Evolutionary conservation across 2,329 filamentous ascomycete genomes (phyloP).

Genomic region (Aspergillus sp.): DNA sequence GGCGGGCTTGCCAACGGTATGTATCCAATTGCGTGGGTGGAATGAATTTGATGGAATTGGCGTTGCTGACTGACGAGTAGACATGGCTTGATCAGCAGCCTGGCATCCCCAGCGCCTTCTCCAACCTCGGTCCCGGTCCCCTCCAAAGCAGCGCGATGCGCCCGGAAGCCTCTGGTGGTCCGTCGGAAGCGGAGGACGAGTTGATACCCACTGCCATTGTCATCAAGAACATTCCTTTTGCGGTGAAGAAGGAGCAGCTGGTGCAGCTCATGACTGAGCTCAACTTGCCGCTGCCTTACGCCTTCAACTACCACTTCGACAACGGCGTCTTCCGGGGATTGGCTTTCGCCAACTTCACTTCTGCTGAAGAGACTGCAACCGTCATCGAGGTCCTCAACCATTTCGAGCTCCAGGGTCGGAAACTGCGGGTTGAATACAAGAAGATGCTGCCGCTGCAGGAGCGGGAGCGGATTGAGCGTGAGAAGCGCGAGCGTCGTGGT

Average conservation of each 20-base stretch:
- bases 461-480: constrained; percentile 90
- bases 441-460: constrained; percentile 97
- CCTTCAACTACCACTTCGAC: constrained; percentile 99
- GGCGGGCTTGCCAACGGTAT: constrained; percentile 71
- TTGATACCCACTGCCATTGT: constrained; percentile 97
- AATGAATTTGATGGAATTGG: not conserved
- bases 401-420: constrained; percentile 90
- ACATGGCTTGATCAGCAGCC: constrained; percentile 64
- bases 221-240: constrained; percentile 99
- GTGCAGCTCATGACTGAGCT: constrained; percentile 92
- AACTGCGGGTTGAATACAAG: constrained; percentile 96
- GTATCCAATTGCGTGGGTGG: constrained; percentile 36
- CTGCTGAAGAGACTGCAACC: constrained; percentile 84
- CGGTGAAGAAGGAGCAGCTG: constrained; percentile 94
- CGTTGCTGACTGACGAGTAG: constrained; percentile 40
- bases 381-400: constrained; percentile 96
- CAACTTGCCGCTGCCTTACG: constrained; percentile 90
- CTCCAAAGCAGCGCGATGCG: constrained; percentile 46
- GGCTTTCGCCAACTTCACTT: constrained; percentile 98
- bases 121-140: constrained; percentile 46
- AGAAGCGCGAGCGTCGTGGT: constrained; percentile 93
- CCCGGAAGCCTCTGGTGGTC: constrained; percentile 41
- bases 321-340: constrained; percentile 94
- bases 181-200: constrained; percentile 65
- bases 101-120: constrained; percentile 50